Evolutionary conservation across 148 eudicot genomes (phyloP).

Genomic region (Chenopodium album): DNA sequence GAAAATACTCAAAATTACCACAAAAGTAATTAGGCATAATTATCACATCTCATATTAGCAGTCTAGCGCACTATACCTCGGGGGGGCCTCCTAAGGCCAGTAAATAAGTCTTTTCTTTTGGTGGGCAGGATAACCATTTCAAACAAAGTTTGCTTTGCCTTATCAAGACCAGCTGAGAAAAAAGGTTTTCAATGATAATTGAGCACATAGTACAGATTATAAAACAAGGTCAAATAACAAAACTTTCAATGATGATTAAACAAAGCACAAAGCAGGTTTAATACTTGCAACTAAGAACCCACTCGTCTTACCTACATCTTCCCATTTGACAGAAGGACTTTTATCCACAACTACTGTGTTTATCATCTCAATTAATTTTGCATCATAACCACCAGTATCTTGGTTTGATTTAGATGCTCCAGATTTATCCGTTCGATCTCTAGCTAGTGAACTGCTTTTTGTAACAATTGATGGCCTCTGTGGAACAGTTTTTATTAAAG

Average conservation of each 20-base stretch:
- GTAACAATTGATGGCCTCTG: slow-evolving; percentile 42
- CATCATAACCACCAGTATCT: slow-evolving; percentile 60
- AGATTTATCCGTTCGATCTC: slow-evolving; percentile 35
- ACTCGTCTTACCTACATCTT: slow-evolving; percentile 79
- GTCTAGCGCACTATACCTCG: slow-evolving; percentile 50
- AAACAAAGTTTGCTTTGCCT: slow-evolving; percentile 85
- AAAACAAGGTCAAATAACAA: neutral
- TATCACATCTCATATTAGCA: neutral
- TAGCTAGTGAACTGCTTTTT: slow-evolving; percentile 33
- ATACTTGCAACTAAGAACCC: slow-evolving; percentile 1
- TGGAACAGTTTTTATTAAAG: slow-evolving; percentile 28
- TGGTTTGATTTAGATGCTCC: slow-evolving; percentile 50
- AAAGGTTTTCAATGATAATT: slow-evolving; percentile 4
- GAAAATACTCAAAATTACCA: slow-evolving; percentile 11
- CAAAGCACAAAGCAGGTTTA: neutral
- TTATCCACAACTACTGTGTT: slow-evolving; percentile 87
- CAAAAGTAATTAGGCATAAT: neutral
- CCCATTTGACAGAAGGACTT: slow-evolving; percentile 99
- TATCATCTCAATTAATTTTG: slow-evolving; percentile 84
- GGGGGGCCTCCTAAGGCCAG: slow-evolving; percentile 95
- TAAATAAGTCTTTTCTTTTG: slow-evolving; percentile 87
- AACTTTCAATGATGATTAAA: slow-evolving; percentile 5
- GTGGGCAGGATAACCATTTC: slow-evolving; percentile 98
- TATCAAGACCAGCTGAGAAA: slow-evolving; percentile 92
- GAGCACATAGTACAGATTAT: neutral